phyloP scores from a whole-genome alignment of 257 asterid genomes.

The Marsdenia floribunda region DNA sequence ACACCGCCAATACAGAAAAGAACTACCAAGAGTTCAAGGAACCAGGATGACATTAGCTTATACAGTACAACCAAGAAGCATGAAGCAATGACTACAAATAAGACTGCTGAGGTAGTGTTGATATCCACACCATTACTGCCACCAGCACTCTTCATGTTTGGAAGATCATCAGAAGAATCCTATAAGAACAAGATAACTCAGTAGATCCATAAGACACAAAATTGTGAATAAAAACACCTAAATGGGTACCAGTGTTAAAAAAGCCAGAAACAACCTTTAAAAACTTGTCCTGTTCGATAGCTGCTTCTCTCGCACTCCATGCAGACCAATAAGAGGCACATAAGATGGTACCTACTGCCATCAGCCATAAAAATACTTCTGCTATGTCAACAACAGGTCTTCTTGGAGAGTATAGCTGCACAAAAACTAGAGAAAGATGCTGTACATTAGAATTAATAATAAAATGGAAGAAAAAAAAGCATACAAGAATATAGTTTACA shows the following conservation, averaged over 20 bases:
- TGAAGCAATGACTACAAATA: slow-evolving; percentile 74
- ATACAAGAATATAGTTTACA: background rate
- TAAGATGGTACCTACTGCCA: slow-evolving; percentile 85
- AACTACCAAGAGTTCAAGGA: slow-evolving; percentile 75
- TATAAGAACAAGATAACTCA: slow-evolving; percentile 24
- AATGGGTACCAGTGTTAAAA: background rate
- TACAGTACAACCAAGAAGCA: slow-evolving; percentile 75
- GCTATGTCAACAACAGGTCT: slow-evolving; percentile 88
- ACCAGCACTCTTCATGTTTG: slow-evolving; percentile 34
- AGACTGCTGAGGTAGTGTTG: slow-evolving; percentile 62
- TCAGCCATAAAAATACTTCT: slow-evolving; percentile 88
- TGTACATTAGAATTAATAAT: background rate
- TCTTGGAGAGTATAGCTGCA: slow-evolving; percentile 87
- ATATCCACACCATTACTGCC: slow-evolving; percentile 72
- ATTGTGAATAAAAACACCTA: background rate
- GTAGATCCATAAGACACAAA: slow-evolving; percentile 10
- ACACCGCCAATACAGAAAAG: slow-evolving; percentile 87
- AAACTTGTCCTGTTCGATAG: slow-evolving; percentile 68
- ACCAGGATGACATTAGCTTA: slow-evolving; percentile 79
- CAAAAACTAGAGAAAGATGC: slow-evolving; percentile 31
- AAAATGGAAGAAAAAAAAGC: background rate
- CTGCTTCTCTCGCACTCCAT: slow-evolving; percentile 81
- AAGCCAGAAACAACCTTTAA: slow-evolving; percentile 48
- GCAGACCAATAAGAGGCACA: slow-evolving; percentile 97
- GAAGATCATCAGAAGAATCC: slow-evolving; percentile 67